Evolutionary conservation across 257 asterid genomes (phyloP).

Genomic region (Solanum etuberosum): DNA sequence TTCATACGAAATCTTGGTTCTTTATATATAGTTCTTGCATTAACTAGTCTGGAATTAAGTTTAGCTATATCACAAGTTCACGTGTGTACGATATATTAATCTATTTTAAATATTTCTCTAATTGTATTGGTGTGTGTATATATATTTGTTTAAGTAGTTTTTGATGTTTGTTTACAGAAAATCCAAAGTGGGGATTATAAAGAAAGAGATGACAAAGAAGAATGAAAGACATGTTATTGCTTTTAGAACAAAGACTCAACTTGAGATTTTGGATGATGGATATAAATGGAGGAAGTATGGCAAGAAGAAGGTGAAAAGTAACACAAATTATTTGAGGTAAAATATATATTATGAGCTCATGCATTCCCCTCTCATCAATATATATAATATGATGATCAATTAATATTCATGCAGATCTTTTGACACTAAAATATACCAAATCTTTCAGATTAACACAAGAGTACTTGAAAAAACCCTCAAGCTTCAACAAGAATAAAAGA

Average conservation of each 20-base stretch:
- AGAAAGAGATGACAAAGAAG: background rate
- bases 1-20: background rate
- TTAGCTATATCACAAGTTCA: background rate
- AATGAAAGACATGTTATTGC: conserved; percentile 6
- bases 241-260: conserved; percentile 33
- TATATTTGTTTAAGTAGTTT: background rate
- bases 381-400: background rate
- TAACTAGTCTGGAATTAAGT: background rate
- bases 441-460: background rate
- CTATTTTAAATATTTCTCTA: background rate
- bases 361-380: background rate
- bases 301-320: conserved; percentile 54
- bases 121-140: background rate
- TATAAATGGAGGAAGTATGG: conserved; percentile 70
- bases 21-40: background rate
- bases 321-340: conserved; percentile 60
- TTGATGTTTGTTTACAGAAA: background rate
- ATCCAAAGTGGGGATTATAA: background rate
- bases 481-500: background rate
- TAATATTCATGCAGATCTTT: background rate
- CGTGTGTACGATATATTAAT: background rate
- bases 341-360: background rate
- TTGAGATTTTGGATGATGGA: conserved; percentile 57
- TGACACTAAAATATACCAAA: background rate
- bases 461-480: background rate